Evolutionary conservation across 768 basidiomycete genomes (phyloP).

Genomic region (Coprinellus micaceus): DNA sequence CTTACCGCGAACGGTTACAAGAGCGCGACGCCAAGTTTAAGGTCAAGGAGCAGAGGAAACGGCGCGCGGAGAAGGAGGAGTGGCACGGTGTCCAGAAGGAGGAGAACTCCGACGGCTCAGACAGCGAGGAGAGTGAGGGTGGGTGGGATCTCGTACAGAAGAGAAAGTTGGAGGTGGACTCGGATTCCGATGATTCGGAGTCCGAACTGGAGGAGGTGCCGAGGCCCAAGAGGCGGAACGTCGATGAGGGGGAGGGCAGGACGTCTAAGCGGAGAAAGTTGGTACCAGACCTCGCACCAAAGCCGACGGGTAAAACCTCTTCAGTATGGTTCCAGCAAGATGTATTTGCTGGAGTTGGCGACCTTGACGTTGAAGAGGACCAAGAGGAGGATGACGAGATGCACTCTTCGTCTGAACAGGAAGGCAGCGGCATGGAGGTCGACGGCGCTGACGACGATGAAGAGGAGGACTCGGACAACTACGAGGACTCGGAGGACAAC

Average conservation of each 20-base stretch:
- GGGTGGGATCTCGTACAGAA: conserved; percentile 70
- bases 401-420: conserved; percentile 17
- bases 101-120: conserved; percentile 35
- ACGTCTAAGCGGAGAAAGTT: conserved; percentile 51
- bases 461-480: conserved; percentile 2
- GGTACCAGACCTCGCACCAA: conserved; percentile 41
- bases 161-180: conserved; percentile 47
- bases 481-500: conserved; percentile 42
- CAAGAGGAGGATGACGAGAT: conserved; percentile 26
- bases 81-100: conserved; percentile 22
- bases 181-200: conserved; percentile 43
- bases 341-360: conserved; percentile 69
- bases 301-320: conserved; percentile 47
- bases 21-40: conserved; percentile 87
- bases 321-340: conserved; percentile 96
- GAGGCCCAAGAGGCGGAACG: conserved; percentile 43
- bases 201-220: conserved; percentile 17
- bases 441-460: not conserved
- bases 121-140: conserved; percentile 43
- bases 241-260: not conserved
- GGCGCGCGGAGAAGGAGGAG: conserved; percentile 39
- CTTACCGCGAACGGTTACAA: conserved; percentile 73
- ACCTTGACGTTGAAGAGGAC: conserved; percentile 24
- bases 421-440: conserved; percentile 15
- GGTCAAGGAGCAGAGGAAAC: conserved; percentile 77